Base-by-base conservation (phyloP, 2,329 filamentous ascomycete genomes). In the Chalara sp. region DNA sequence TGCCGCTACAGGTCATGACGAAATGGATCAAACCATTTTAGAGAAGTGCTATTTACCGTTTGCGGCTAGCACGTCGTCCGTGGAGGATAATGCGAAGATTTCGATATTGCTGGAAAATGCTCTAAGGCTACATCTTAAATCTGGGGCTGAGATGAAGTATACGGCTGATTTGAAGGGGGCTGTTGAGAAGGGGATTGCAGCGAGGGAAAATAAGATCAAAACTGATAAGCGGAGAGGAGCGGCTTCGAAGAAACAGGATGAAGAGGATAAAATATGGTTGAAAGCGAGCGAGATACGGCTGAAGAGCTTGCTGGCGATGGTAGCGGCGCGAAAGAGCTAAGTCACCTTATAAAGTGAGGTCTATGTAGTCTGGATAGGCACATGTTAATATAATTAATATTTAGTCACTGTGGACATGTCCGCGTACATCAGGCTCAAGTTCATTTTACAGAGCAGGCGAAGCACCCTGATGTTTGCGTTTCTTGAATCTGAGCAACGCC, bases 21-120 rank as follows among this genome's bases (percentile, higher is more conserved):
- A 66, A n/a, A 64, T 84, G 21, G 74, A 66, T 5, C 73, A 76
- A 54, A 46, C 63, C 0, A 73, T 75, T 12, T 68, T 84, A 21
- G 74, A 80, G 53, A 56, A 62, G 39, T 73, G 73, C 53, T 83
- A 74, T 58, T 68, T 84, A 5, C 78, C 78, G 1, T 79, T 68
- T 49, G 63, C 75, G 1, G 78, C 81, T 1, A 75, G 70, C 31
- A 74, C 69, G 0, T 63, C 65, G 4, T 72, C 66, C 7, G 59
- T 70, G 1, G 65, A 68, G 1, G 80, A 83, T 43, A 83, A 84
- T 58, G 74, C 76, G 5, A 79, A 78, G 56, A 70, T 83, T 10
- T 76, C 75, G 4, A 66, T 84, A 31, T 57, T 80, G 35, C 64
- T 81, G 0, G 81, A 84, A 62, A 68, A 69, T 2, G 58, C 82